Percentiles rank a stretch among this genome's conserved stretches.
Evolutionary conservation across 2,329 filamentous ascomycete genomes (phyloP).

Genomic region (Nakataea oryzae): DNA sequence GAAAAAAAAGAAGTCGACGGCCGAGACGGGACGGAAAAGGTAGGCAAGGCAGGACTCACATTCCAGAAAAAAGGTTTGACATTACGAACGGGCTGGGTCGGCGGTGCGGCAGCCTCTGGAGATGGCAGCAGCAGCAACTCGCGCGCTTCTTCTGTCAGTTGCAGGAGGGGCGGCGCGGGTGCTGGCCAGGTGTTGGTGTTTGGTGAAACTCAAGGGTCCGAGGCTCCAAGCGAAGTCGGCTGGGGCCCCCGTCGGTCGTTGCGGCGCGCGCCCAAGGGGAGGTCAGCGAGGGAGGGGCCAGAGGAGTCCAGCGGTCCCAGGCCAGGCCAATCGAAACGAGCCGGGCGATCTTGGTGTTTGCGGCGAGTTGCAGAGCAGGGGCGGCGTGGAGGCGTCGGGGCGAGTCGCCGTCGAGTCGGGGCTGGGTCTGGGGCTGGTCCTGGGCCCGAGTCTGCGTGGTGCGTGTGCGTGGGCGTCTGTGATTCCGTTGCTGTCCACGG

Average conservation of each 20-base stretch:
- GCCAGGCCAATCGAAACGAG: neutral
- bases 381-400: neutral
- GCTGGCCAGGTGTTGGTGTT: neutral
- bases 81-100: constrained; percentile 10
- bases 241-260: neutral
- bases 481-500: too few species aligned
- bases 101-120: neutral
- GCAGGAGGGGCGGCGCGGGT: neutral
- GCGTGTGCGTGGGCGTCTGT: too few species aligned
- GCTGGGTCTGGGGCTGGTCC: neutral
- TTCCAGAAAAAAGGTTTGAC: constrained; percentile 18
- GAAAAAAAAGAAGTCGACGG: neutral
- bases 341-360: neutral
- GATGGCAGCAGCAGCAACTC: neutral
- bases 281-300: neutral
- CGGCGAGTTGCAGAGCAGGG: neutral
- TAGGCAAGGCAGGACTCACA: constrained; percentile 8
- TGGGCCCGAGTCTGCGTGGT: too few species aligned
- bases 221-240: neutral
- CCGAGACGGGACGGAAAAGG: neutral
- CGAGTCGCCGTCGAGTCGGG: neutral
- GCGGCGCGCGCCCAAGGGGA: neutral
- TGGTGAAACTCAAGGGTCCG: neutral
- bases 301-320: neutral
- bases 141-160: neutral